phyloP scores from a whole-genome alignment of 768 basidiomycete genomes.

The Hericium coralloides region DNA sequence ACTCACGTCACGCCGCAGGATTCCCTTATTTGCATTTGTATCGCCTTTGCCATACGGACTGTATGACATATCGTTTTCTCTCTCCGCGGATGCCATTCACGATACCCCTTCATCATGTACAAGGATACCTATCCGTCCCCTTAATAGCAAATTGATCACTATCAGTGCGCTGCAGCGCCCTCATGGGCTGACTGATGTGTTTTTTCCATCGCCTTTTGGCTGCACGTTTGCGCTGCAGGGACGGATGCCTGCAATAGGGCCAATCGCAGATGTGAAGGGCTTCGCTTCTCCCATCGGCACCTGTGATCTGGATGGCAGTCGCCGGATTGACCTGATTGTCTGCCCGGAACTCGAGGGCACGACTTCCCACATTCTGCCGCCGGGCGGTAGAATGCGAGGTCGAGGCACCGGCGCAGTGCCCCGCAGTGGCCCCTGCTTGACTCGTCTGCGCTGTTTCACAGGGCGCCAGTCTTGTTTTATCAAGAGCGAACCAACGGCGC shows the following conservation, averaged over 20 bases:
- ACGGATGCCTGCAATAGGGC: not conserved
- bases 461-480: too few species aligned
- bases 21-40: slow-evolving; percentile 57
- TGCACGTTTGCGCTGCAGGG: too few species aligned
- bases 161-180: not conserved
- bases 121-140: slow-evolving; percentile 14
- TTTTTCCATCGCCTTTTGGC: too few species aligned
- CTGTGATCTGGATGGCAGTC: not conserved
- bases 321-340: not conserved
- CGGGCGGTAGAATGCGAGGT: slow-evolving; percentile 3
- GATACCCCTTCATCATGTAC: slow-evolving; percentile 11
- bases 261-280: not conserved
- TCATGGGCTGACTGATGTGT: too few species aligned
- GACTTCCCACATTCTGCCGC: slow-evolving; percentile 3
- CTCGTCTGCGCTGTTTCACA: too few species aligned
- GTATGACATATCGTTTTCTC: slow-evolving; percentile 16
- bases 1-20: slow-evolving; percentile 38
- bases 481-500: too few species aligned
- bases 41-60: slow-evolving; percentile 52
- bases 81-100: not conserved
- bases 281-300: not conserved
- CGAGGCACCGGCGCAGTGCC: slow-evolving; percentile 4
- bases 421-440: not conserved
- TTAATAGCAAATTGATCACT: not conserved
- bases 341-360: not conserved